Evolutionary conservation across 2,329 filamentous ascomycete genomes (phyloP), one percentile per base, ranked within the genome.

Genomic region (Fusarium tanahbumbuense): DNA sequence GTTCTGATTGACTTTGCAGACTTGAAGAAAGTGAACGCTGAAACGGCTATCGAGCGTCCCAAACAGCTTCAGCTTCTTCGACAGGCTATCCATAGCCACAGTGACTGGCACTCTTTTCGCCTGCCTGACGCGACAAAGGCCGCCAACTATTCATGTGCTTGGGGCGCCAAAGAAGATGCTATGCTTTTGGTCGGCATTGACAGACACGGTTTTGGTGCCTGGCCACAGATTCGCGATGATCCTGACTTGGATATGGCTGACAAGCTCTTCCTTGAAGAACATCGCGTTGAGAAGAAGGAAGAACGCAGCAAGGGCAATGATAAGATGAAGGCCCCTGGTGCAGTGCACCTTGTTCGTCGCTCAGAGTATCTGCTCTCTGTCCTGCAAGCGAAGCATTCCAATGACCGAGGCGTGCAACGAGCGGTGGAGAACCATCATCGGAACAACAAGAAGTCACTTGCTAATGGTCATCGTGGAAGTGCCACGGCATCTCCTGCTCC

Each of bases 201-300:
- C 72, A 90, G 92, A 59, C 95, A 99, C 77, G 96, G 96, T 4
- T 98, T 97, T 76, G 97, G 97, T 60, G 94, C 95, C 5, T 99
- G 96, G 96, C 88, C 91, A 3, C 92, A 94, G 73, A 98, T 99
- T 75, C 91, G 96, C 9, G 96, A 99, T 73, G 96, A 99, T 76
- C 83, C 88, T 2, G 94, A 98, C 32, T 88, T 99, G 23, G 92
- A 90, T 11, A 90, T 99, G 83, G 83, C 85, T 3, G 94, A 97
- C 75, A 98, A 98, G 77, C 93, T 98, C 78, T 99, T 97, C 82
- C 83, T 99, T 2, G 96, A 99, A 78, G 97, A 99, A 80, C 94
- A 98, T 79, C 92, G 95, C n/a, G 95, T 98, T 20, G 96, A 97
- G 79, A 96, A 97, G 82, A 98, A 98, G 79, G 94, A 96, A 75